Evolutionary conservation across 257 asterid genomes (phyloP).

Genomic region (Solanum medicagineum): DNA sequence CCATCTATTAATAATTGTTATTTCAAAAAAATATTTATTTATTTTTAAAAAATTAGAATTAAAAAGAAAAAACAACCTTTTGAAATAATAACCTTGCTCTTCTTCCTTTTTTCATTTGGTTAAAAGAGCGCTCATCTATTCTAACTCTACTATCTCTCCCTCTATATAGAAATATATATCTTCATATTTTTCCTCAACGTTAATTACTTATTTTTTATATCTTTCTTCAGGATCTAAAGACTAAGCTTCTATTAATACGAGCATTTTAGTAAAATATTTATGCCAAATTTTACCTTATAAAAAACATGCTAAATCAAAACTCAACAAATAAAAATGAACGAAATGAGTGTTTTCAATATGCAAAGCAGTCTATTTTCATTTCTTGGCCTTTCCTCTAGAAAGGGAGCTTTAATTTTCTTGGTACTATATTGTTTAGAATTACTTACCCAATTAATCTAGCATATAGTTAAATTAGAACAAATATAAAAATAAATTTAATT

Average conservation of each 20-base stretch:
- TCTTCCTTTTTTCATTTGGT: too few species aligned
- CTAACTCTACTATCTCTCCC: too few species aligned
- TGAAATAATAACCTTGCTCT: too few species aligned
- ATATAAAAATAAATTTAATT: neutral
- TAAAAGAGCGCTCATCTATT: too few species aligned
- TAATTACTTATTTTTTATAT: too few species aligned
- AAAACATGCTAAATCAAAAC: too few species aligned
- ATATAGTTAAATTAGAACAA: neutral
- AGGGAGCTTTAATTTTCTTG: neutral
- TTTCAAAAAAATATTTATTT: neutral
- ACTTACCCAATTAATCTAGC: neutral
- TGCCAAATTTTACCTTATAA: neutral
- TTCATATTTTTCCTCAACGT: neutral
- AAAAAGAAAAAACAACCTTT: too few species aligned
- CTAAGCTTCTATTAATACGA: neutral
- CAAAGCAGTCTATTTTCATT: neutral
- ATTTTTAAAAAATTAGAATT: too few species aligned
- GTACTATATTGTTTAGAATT: neutral
- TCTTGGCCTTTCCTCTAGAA: neutral
- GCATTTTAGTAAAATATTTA: neutral
- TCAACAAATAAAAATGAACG: too few species aligned
- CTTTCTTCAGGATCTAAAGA: neutral
- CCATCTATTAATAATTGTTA: neutral
- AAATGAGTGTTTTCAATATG: neutral
- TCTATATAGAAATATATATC: too few species aligned